A percentile compares a stretch with the other conserved stretches of the same genome.
Evolutionary conservation across 257 asterid species (phyloP).

Genomic region (Solanum acaule): DNA sequence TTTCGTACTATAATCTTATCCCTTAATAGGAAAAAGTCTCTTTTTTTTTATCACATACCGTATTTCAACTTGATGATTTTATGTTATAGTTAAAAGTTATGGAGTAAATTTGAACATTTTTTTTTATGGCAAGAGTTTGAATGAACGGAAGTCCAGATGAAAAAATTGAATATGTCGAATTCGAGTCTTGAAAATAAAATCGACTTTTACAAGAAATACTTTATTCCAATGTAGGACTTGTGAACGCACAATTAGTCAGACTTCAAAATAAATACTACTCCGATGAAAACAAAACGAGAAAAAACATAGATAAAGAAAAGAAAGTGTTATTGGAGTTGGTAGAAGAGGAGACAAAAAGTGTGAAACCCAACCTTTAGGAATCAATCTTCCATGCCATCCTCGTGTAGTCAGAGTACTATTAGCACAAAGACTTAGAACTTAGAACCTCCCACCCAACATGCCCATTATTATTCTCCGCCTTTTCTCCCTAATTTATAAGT

Average conservation of each 20-base stretch:
- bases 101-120: too few species aligned
- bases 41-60: not conserved
- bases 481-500: not conserved
- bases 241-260: rapidly evolving
- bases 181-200: too few species aligned
- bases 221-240: too few species aligned
- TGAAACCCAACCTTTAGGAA: not conserved
- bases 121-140: not conserved
- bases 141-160: not conserved
- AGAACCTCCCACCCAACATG: not conserved
- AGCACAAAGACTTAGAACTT: not conserved
- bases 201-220: not conserved
- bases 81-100: not conserved
- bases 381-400: not conserved
- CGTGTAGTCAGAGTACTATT: not conserved
- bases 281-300: rapidly evolving
- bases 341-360: not conserved
- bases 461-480: not conserved
- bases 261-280: not conserved
- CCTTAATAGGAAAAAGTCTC: not conserved
- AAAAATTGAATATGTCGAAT: too few species aligned
- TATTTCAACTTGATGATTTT: not conserved
- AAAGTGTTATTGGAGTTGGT: not conserved
- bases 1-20: not conserved
- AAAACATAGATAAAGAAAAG: not conserved